Conservation (phyloP, 108 stramenopile species). For the Skeletonema potamos region DNA sequence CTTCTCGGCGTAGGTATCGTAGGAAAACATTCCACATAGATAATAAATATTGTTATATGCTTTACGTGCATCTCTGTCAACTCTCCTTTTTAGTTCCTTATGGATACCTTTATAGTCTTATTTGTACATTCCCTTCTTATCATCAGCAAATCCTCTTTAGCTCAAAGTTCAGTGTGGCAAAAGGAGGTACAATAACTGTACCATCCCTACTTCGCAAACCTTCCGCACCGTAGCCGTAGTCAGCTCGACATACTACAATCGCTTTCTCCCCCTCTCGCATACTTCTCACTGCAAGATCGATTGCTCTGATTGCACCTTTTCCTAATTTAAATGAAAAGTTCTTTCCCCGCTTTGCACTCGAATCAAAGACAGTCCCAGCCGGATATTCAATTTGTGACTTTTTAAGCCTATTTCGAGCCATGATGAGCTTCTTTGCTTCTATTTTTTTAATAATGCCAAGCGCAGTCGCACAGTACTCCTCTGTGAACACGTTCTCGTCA, state of each 20-base stretch:
- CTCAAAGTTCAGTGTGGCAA: slow-evolving; percentile 61
- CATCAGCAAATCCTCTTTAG: slow-evolving; percentile 5
- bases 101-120: too few species aligned
- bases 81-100: too few species aligned
- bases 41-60: neutral
- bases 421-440: slow-evolving; percentile 64
- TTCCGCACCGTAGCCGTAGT: slow-evolving; percentile 68
- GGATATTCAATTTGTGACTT: slow-evolving; percentile 33
- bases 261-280: slow-evolving; percentile 52
- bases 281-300: slow-evolving; percentile 42
- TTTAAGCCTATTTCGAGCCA: slow-evolving; percentile 54
- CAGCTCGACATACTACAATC: slow-evolving; percentile 45
- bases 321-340: slow-evolving; percentile 40
- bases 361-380: slow-evolving; percentile 54
- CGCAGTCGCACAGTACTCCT: slow-evolving; percentile 42
- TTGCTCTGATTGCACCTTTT: slow-evolving; percentile 39
- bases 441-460: slow-evolving; percentile 51
- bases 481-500: slow-evolving; percentile 49
- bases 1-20: neutral
- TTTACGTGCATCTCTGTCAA: neutral
- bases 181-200: slow-evolving; percentile 62
- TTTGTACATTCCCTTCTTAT: too few species aligned
- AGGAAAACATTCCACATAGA: too few species aligned
- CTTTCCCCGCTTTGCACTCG: slow-evolving; percentile 23
- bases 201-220: slow-evolving; percentile 54